Percentiles rank a stretch among this genome's conserved stretches.
Conservation (phyloP, 352 stramenopile genomes). For the Blastocystis sp. region DNA sequence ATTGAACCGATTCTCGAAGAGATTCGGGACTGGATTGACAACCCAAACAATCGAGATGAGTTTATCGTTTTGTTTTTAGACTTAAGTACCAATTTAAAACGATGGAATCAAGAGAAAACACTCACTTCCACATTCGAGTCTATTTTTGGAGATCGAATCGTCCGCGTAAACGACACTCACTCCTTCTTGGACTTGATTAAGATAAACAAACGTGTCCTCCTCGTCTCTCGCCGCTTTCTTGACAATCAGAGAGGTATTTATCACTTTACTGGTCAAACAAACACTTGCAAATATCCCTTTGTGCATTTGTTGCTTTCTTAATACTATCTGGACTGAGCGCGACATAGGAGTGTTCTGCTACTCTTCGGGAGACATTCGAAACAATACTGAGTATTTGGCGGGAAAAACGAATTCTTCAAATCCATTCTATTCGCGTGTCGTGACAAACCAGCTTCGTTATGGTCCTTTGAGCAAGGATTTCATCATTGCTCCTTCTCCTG, state of each 20-base stretch:
- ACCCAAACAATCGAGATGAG: slow-evolving; percentile 29
- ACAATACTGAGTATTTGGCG: neutral
- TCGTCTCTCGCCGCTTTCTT: neutral
- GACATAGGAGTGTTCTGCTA: slow-evolving; percentile 14
- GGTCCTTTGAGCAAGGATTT: slow-evolving; percentile 57
- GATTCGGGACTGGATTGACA: slow-evolving; percentile 70
- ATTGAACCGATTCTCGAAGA: slow-evolving; percentile 69
- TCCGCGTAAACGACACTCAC: neutral
- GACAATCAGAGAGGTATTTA: neutral
- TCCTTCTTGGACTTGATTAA: neutral
- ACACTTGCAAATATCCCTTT: slow-evolving; percentile 42
- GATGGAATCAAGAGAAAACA: slow-evolving; percentile 24
- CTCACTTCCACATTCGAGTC: neutral
- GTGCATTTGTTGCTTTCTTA: neutral
- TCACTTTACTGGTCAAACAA: neutral
- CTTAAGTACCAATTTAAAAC: slow-evolving; percentile 12
- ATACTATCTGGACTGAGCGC: neutral
- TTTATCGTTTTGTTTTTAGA: slow-evolving; percentile 31
- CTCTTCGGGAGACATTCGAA: neutral
- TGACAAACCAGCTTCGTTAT: slow-evolving; percentile 49
- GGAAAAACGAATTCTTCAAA: neutral
- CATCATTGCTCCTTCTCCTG: neutral
- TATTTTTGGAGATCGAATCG: neutral
- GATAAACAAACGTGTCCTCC: slow-evolving; percentile 3
- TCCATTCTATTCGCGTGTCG: slow-evolving; percentile 25